Base-by-base conservation (phyloP, 2,329 filamentous ascomycete genomes). In the Xylariaceae sp. region DNA sequence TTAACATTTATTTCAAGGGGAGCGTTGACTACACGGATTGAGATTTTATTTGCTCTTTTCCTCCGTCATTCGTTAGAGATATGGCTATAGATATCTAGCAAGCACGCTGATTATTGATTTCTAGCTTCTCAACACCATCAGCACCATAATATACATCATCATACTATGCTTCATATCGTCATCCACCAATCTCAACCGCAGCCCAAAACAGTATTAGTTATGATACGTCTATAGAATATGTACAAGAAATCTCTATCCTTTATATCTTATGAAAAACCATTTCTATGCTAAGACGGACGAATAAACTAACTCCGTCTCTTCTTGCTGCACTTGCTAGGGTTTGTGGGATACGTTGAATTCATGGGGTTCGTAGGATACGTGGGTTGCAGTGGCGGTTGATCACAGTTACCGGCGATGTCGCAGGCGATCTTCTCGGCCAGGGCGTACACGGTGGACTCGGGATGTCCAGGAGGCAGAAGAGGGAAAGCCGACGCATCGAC, bases 401-500 rank as follows among this genome's bases (percentile, higher is more conserved):
- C 53, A 41, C 60, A 62, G 16, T 60, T 57, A 23, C 60, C 60
- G 14, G 53, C 56, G 11, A 62, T 60, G 40, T 62, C 60, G 16
- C 57, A 62, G 11, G 54, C 54, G n/a, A 61, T 61, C 48, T 61
- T 61, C 43, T 61, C 59, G 4, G 59, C 59, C 24, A 61, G 64
- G 39, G 63, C 62, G 56, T 66, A 70, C 0, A 70, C 53, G 1
- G 63, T 66, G 0, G 65, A 57, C 44, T 64, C 55, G 3, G 68
- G 68, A 29, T 69, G 67, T 14, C 69, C 67, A 7, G 67, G 66
- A 5, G 62, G 62, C 19, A 71, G 46, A 9, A 69, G 44, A 0
- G 69, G 64, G 37, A 71, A 66, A 6, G 65, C 58, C 12, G 65
- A 62, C 8, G 82, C 83, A 72, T 87, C 84, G 3, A 87, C 83